phyloP scores from a whole-genome alignment of 164 flowering plant species.

The Piper longum region DNA sequence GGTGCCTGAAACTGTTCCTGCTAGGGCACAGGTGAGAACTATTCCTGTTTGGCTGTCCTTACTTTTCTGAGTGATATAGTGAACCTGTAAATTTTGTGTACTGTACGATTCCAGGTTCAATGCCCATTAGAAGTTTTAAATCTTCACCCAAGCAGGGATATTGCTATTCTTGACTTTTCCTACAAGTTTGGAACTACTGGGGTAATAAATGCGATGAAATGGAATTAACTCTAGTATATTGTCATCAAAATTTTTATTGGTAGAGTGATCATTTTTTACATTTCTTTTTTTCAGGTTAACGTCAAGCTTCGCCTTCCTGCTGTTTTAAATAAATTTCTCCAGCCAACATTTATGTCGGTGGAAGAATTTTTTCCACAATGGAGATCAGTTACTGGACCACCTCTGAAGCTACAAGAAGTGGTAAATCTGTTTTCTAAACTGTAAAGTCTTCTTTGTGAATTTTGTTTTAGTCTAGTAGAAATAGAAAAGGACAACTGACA shows the following conservation, averaged over 20 bases:
- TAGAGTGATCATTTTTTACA: too few relatives aligned
- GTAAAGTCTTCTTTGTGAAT: neutral
- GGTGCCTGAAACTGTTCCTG: slow-evolving; percentile 96
- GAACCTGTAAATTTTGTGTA: neutral
- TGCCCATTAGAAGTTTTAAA: slow-evolving; percentile 87
- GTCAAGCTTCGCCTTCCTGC: slow-evolving; percentile 93
- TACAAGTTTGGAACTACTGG: slow-evolving; percentile 58
- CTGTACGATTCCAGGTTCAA: slow-evolving; percentile 47
- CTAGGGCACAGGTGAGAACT: slow-evolving; percentile 82
- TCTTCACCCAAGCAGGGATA: slow-evolving; percentile 91
- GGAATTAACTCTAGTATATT: neutral
- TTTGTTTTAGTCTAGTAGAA: too few relatives aligned
- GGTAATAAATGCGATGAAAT: slow-evolving; percentile 23
- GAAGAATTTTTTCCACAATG: slow-evolving; percentile 98
- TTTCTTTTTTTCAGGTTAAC: slow-evolving; percentile 38
- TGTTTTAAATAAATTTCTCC: slow-evolving; percentile 79
- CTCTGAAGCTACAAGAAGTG: slow-evolving; percentile 98
- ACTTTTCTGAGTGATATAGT: neutral
- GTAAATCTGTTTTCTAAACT: slow-evolving; percentile 19
- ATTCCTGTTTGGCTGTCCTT: slow-evolving; percentile 1
- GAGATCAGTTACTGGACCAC: slow-evolving; percentile 96
- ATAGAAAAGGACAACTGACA: too few relatives aligned
- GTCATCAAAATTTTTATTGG: neutral
- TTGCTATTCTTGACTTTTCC: slow-evolving; percentile 90
- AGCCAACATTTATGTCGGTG: slow-evolving; percentile 62